Percentiles rank a stretch among this genome's conserved stretches.
These are phyloP conservation scores for Xerophyta viscosa DNA, from an alignment of 106 monocot genomes.

Conservation along the genomic window DNA sequence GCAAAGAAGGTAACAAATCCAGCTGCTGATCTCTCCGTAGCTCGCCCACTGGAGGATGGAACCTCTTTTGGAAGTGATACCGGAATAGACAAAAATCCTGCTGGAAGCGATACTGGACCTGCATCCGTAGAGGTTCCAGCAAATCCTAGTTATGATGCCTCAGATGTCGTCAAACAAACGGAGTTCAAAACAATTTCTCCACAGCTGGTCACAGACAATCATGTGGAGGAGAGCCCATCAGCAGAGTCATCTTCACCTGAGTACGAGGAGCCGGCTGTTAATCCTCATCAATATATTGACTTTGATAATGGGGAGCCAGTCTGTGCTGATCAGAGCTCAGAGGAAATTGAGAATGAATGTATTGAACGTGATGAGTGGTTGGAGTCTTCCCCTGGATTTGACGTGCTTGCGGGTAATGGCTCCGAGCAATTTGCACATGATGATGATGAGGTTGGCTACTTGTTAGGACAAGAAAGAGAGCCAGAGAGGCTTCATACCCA, in stretches of 20 bases:
- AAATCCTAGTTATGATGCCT: constrained; percentile 10
- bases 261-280: constrained; percentile 16
- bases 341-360: constrained; percentile 16
- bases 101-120: constrained; percentile 21
- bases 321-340: constrained; percentile 20
- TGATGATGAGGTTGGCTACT: constrained; percentile 34
- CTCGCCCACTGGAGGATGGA: constrained; percentile 14
- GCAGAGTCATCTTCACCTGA: constrained; percentile 15
- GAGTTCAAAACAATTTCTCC: constrained; percentile 3
- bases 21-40: neutral
- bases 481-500: constrained; percentile 13
- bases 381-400: constrained; percentile 56
- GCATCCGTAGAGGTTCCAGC: constrained; percentile 24
- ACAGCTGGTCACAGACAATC: constrained; percentile 1
- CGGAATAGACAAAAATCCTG: constrained; percentile 14
- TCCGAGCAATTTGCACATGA: constrained; percentile 27
- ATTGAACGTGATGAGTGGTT: constrained; percentile 26
- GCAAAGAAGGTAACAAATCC: constrained; percentile 9
- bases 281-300: constrained; percentile 2
- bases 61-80: constrained; percentile 21
- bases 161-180: constrained; percentile 9
- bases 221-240: constrained; percentile 21
- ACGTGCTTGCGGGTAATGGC: constrained; percentile 45
- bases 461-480: constrained; percentile 19
- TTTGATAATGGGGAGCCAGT: constrained; percentile 9